Evolutionary conservation across 108 stramenopile species (phyloP).

Genomic region (Cyclostephanos tholiformis): DNA sequence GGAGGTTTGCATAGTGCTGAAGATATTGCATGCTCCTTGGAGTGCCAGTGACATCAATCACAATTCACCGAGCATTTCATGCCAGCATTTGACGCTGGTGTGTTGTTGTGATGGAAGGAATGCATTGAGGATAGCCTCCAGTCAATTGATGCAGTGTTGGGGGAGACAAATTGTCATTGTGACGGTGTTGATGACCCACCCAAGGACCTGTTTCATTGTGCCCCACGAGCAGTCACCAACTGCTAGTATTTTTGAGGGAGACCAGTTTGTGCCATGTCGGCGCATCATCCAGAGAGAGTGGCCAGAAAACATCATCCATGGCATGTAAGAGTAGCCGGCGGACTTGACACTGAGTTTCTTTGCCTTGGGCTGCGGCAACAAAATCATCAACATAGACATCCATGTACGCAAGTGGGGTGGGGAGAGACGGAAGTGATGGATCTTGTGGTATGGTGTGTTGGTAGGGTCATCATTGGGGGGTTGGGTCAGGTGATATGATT

Average conservation of each 20-base stretch:
- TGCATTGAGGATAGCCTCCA: slow-evolving; percentile 4
- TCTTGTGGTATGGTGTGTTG: not conserved
- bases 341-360: no score
- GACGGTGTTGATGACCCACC: slow-evolving; percentile 12
- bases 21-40: slow-evolving; percentile 24
- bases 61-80: slow-evolving; percentile 4
- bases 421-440: not conserved
- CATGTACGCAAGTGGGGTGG: not conserved
- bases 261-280: slow-evolving; percentile 26
- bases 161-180: slow-evolving; percentile 17
- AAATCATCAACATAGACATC: no score
- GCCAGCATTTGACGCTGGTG: not conserved
- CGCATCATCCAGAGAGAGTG: no score
- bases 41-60: no score
- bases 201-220: no score
- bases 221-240: slow-evolving; percentile 30
- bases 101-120: slow-evolving; percentile 8
- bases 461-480: not conserved
- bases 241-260: slow-evolving; percentile 40
- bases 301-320: no score
- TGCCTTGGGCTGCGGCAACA: no score
- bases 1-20: slow-evolving; percentile 22
- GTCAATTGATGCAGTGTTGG: slow-evolving; percentile 13
- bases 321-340: no score
- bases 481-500: not conserved